These are phyloP conservation scores for Domatiomyces globalis DNA, from an alignment of 2,329 filamentous ascomycete species.

Conservation along the genomic window DNA sequence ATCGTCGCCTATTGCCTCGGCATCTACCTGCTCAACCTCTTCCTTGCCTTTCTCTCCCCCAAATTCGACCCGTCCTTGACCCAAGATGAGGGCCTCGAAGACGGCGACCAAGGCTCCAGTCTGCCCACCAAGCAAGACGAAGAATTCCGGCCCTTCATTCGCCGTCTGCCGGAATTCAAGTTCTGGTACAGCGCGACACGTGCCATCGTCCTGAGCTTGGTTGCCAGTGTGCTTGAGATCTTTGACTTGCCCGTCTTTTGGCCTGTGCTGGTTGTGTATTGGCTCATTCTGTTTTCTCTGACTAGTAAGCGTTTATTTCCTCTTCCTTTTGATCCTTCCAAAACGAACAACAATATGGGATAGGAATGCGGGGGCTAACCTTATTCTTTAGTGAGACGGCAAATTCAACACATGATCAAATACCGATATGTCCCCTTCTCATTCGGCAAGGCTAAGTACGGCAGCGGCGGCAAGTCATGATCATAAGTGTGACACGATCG, in stretches of 20 bases:
- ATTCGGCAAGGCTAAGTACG: slow-evolving; percentile 74
- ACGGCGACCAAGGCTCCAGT: slow-evolving; percentile 58
- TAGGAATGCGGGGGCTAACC: slow-evolving; percentile 2
- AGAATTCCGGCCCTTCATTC: slow-evolving; percentile 94
- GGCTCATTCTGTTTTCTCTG: slow-evolving; percentile 88
- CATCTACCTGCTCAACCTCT: slow-evolving; percentile 97
- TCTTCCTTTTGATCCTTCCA: not conserved
- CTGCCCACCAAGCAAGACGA: slow-evolving; percentile 93
- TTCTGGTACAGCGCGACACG: slow-evolving; percentile 96
- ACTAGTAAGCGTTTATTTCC: slow-evolving; percentile 55
- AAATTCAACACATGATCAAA: slow-evolving; percentile 99
- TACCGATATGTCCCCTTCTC: slow-evolving; percentile 95
- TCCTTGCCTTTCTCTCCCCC: slow-evolving; percentile 93
- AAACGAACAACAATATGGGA: slow-evolving; percentile 4
- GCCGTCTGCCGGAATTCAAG: slow-evolving; percentile 95
- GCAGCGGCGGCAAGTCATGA: slow-evolving; percentile 21
- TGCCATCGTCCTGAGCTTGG: slow-evolving; percentile 66
- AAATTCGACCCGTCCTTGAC: slow-evolving; percentile 98
- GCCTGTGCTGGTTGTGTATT: slow-evolving; percentile 96
- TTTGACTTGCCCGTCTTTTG: slow-evolving; percentile 98
- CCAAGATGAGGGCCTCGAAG: slow-evolving; percentile 90
- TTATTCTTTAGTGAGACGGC: slow-evolving; percentile 66
- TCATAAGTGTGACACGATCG: not conserved
- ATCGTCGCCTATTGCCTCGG: slow-evolving; percentile 96
- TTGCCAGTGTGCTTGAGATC: slow-evolving; percentile 82